Base-by-base conservation (phyloP, 2,329 filamentous ascomycete genomes). In the Mollisia scopiformis region DNA sequence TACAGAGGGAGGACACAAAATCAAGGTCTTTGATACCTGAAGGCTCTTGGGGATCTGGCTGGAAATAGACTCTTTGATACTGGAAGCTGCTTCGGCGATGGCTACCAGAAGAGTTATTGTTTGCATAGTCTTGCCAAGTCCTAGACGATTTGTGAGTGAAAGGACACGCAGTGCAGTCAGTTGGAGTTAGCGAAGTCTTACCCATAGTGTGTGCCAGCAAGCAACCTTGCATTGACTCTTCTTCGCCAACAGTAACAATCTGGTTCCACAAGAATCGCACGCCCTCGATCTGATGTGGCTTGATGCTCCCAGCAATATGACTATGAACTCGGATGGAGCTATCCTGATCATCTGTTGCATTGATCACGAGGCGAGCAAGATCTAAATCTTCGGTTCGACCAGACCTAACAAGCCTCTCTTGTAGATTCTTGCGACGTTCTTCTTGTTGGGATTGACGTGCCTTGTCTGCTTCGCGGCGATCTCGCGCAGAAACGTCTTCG, bases 141-240 rank as follows among this genome's bases (percentile, higher is more conserved):
- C 58, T 54, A 55, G 46, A 6, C 25, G 37, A 30, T 7, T 10
- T 23, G 30, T 56, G 16, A 27, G 27, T 28, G 21, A 41, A 54
- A 14, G 8, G 2, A 30, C 3, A 2, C 1, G 6, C 16, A 16
- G 30, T 16, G 19, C 14, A 14, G 27, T 21, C 27, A 37, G 11
- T 13, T 14, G 13, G 25, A 37, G 35, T 93, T 88, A 96, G 92
- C 0, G 93, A 96, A 16, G 93, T 93, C 2, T 97, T 77, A 1
- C 93, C 93, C 93, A 97, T 97, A 0, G 91, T 92, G 73, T 97
- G 93, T 6, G 93, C 90, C 21, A 97, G 80, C 13, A 96, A 81
- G 71, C 91, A 96, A 2, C 93, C 93, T 74, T 93, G 88, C 19
- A 82, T 81, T 5, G 79, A 77, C 3, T 81, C 77, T 1, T 78